Conservation (phyloP, 345 rosid genomes). For the Sonneratia caseolaris region DNA sequence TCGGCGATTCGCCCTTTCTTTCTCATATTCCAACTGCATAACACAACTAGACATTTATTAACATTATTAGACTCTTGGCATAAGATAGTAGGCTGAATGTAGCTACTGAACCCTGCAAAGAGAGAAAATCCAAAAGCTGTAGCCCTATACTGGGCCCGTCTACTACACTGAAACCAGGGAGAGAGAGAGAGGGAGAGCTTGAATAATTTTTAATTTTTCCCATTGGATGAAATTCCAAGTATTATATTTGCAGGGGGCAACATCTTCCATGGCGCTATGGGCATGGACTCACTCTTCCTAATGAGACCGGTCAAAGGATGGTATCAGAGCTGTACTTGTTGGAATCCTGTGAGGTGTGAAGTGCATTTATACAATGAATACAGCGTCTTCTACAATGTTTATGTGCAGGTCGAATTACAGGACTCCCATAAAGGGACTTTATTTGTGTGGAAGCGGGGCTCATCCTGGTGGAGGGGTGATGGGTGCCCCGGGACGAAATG, state of each 20-base stretch:
- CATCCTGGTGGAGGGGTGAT: constrained; percentile 92
- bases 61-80: no score
- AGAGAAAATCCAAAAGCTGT: no score
- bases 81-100: no score
- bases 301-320: constrained; percentile 86
- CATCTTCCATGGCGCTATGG: constrained; percentile 78
- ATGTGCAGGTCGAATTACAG: constrained; percentile 55
- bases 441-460: constrained; percentile 77
- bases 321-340: constrained; percentile 17
- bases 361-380: background rate
- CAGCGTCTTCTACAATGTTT: background rate
- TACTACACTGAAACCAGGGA: no score
- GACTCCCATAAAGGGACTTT: constrained; percentile 62
- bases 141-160: no score
- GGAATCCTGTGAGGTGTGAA: background rate
- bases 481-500: constrained; percentile 87
- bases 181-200: no score
- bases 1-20: no score
- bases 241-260: constrained; percentile 52
- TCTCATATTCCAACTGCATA: no score
- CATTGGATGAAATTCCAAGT: background rate
- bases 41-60: no score
- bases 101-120: no score
- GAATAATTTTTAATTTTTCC: background rate
- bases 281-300: constrained; percentile 64